Base-by-base conservation (phyloP, 352 stramenopile species). In the Saprolegnia parasitica region DNA sequence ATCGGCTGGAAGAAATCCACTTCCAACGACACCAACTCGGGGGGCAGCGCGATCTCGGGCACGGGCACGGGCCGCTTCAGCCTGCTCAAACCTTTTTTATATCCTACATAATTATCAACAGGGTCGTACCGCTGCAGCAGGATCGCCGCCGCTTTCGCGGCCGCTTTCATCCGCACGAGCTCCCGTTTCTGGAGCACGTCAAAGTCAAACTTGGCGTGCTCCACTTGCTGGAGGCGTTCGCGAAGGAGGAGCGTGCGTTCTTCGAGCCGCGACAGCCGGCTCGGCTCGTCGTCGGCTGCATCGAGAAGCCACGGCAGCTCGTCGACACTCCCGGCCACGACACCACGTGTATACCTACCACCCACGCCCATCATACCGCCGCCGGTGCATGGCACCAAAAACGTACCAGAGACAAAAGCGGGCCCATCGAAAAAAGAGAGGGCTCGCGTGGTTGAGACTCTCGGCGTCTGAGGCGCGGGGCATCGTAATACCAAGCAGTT, bases 371-470 rank as follows among this genome's bases (percentile, higher is more conserved):
- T 8, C 39, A 16, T 46, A 15, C 1, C 18, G 3, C 42, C 42
- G 11, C 42, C 13, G n/a, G n/a, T n/a, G n/a, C 18, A 11, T 49
- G 42, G 18, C 1, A 15, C 13, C 3, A n/a, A 49, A 2, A 11
- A 49, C 18, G 42, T 70, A 70, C 63, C 63, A 70, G 5, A 26
- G 45, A n/a, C 54, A 52, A 21, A 47, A 70, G 11, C 63, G 45
- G 5, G 29, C 26, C 63, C 63, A 70, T 1, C 61, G 45, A 37
- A 55, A 67, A 26, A 39, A 67, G 16, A 67, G 15, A 1, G 61
- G 61, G 16, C 61, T 67, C 15, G 37, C 42, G 24, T 29, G 23
- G 32, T 67, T 67, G 3, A 47, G 10, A 39, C 61, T 67, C 15
- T 55, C 20, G 50, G n/a, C 15, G 39, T 58, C 63, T 3, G 32